Conservation (phyloP, 2,329 filamentous ascomycete species). For the Penicillium aurantiogriseum region DNA sequence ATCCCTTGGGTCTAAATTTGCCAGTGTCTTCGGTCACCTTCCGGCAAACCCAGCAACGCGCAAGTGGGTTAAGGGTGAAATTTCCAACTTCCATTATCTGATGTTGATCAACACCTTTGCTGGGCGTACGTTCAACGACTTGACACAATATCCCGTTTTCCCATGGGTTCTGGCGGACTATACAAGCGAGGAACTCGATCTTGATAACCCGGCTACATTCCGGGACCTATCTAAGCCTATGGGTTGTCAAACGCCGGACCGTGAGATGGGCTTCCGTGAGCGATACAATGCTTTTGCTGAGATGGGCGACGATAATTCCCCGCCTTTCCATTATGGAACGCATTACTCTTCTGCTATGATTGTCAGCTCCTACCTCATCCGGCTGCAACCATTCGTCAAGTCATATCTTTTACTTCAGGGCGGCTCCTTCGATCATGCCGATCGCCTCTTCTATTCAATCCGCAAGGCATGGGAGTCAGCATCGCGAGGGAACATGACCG, state of each 20-base stretch:
- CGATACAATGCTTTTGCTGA: conserved; percentile 85
- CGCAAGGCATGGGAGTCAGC: conserved; percentile 88
- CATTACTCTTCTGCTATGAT: conserved; percentile 99
- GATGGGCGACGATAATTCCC: conserved; percentile 72
- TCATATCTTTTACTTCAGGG: conserved; percentile 92
- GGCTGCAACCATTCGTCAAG: conserved; percentile 92
- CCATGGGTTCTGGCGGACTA: conserved; percentile 97
- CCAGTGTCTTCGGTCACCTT: conserved; percentile 83
- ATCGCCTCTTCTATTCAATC: conserved; percentile 91
- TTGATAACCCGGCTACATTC: conserved; percentile 80
- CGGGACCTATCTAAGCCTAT: conserved; percentile 93
- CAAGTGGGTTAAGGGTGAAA: conserved; percentile 88
- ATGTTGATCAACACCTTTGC: conserved; percentile 99
- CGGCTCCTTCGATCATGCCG: conserved; percentile 93
- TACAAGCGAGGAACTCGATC: conserved; percentile 84
- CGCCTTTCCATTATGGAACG: conserved; percentile 94
- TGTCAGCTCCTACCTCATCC: conserved; percentile 91
- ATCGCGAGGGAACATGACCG: conserved; percentile 84
- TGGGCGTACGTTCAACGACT: conserved; percentile 92
- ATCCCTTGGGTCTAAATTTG: conserved; percentile 81
- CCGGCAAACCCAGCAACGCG: conserved; percentile 81
- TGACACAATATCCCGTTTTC: conserved; percentile 97
- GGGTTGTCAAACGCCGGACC: conserved; percentile 77
- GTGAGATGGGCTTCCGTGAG: conserved; percentile 77
- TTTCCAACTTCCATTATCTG: conserved; percentile 97